Conservation (phyloP, 1,284 basidiomycete genomes). For the Irpex sp. region DNA sequence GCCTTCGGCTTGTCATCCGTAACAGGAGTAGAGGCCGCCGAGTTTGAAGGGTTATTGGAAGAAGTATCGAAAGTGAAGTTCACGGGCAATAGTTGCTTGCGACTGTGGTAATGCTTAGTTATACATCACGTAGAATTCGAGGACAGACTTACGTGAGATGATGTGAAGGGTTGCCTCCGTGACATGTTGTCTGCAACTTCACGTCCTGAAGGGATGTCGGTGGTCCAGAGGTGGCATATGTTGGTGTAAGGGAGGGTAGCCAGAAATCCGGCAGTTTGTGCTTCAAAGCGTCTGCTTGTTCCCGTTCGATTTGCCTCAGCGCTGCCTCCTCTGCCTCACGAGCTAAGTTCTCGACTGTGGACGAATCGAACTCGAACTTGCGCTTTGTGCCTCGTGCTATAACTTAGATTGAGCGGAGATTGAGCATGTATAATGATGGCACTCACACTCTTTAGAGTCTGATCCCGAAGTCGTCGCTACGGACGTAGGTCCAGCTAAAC, state of each 20-base stretch:
- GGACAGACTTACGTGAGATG: conserved; percentile 57
- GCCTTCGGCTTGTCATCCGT: conserved; percentile 30
- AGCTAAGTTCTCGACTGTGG: conserved; percentile 66
- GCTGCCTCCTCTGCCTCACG: conserved; percentile 85
- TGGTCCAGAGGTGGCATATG: conserved; percentile 60
- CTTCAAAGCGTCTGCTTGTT: conserved; percentile 81
- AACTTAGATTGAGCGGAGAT: background rate
- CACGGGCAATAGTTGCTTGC: conserved; percentile 76
- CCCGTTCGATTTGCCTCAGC: conserved; percentile 74
- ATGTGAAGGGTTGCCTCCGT: conserved; percentile 73
- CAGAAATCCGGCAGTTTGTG: conserved; percentile 93
- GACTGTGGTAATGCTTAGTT: conserved; percentile 34
- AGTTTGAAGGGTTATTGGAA: conserved; percentile 31
- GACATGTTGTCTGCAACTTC: conserved; percentile 84
- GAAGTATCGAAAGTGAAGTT: conserved; percentile 60
- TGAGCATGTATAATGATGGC: background rate
- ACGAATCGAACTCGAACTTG: conserved; percentile 75
- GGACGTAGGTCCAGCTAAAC: conserved; percentile 36
- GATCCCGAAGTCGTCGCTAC: conserved; percentile 35
- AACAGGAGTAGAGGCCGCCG: conserved; percentile 39
- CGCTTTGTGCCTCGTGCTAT: conserved; percentile 61
- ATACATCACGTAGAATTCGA: background rate
- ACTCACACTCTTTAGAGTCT: conserved; percentile 34
- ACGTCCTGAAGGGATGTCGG: conserved; percentile 70
- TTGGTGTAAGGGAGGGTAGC: conserved; percentile 87